These are phyloP conservation scores for Solanum commersonii DNA, from an alignment of 257 asterid species.

Conservation along the genomic window DNA sequence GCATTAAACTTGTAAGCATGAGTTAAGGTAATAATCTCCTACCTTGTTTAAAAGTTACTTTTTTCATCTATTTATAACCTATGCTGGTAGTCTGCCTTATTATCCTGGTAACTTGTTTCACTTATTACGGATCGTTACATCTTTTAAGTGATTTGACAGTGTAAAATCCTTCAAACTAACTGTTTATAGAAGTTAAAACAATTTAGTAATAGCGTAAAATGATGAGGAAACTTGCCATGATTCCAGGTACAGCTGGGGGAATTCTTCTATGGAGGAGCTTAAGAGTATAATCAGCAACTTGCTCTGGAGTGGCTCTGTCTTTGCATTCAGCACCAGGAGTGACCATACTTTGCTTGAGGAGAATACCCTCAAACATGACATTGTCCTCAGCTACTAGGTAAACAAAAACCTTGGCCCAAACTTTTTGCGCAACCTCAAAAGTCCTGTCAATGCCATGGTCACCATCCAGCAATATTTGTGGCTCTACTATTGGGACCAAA, in stretches of 20 bases:
- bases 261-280: slow-evolving; percentile 14
- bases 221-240: not conserved
- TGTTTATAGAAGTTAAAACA: not conserved
- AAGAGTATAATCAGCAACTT: not conserved
- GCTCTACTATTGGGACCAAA: not conserved
- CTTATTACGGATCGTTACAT: not conserved
- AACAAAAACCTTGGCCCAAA: slow-evolving; percentile 12
- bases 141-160: not conserved
- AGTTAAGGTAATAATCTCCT: not conserved
- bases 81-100: not conserved
- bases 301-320: slow-evolving; percentile 6
- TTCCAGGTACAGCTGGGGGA: not conserved
- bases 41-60: not conserved
- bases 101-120: not conserved
- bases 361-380: not conserved
- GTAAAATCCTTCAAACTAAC: not conserved
- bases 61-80: not conserved
- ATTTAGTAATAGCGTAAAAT: not conserved
- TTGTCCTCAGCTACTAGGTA: not conserved
- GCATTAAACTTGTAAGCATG: not conserved
- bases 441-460: not conserved
- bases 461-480: not conserved
- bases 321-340: slow-evolving; percentile 5
- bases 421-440: not conserved
- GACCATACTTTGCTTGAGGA: not conserved